Conservation (phyloP, 78 protist species). For the Polysphondylium violaceum region DNA sequence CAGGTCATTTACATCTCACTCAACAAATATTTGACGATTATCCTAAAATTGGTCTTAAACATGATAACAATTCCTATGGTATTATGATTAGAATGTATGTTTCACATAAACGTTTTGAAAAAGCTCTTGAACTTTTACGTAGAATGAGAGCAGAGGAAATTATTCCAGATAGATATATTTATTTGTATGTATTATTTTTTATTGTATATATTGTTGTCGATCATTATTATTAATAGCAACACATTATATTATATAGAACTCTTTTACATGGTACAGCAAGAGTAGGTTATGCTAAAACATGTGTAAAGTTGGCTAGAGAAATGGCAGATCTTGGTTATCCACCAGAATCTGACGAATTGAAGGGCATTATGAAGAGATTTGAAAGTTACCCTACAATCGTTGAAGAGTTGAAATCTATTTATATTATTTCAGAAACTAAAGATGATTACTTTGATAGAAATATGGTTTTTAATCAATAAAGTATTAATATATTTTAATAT, state of each 20-base stretch:
- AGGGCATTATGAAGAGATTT: constrained; percentile 13
- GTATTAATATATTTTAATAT: neutral
- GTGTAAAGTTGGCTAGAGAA: constrained; percentile 44
- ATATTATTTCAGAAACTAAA: neutral
- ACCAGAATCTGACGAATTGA: constrained; percentile 30
- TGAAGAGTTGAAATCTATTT: neutral
- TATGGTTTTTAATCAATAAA: neutral
- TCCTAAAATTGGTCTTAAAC: neutral
- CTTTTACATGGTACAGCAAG: constrained; percentile 52
- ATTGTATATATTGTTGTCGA: neutral
- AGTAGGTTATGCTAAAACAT: constrained; percentile 68
- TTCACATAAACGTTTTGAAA: constrained; percentile 15
- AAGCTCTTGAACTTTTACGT: constrained; percentile 21
- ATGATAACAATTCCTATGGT: neutral
- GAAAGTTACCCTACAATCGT: constrained; percentile 26
- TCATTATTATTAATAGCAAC: neutral
- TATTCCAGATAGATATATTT: constrained; percentile 26
- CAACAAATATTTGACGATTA: constrained; percentile 8
- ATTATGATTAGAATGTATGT: constrained; percentile 27
- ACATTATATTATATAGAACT: neutral
- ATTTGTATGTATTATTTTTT: constrained; percentile 26
- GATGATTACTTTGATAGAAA: neutral
- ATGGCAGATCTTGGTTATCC: constrained; percentile 46
- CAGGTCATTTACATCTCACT: neutral
- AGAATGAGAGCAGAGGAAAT: constrained; percentile 28